Evolutionary conservation across 2,329 filamentous ascomycete genomes (phyloP), one percentile per base, ranked within the genome.

Genomic region (Hypocrella siamensis): DNA sequence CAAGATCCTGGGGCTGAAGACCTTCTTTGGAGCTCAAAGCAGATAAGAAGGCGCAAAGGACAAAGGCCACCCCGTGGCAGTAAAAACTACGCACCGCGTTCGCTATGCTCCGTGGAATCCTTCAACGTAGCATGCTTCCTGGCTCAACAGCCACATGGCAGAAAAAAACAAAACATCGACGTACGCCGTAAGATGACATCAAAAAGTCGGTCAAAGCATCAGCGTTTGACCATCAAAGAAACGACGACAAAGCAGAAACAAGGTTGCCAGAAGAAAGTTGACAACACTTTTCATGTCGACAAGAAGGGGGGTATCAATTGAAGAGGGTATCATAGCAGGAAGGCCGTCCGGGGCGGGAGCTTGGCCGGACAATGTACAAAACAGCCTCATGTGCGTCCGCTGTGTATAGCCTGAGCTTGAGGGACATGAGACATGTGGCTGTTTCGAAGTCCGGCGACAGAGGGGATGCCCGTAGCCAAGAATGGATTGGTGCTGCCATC

Each of bases 301-400:
- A 26, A 34, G 40, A 40, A 42, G 40, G 44, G 41, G 42, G 38
- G 43, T 45, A 44, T 46, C 42, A 38, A 40, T 35, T n/a, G n/a
- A n/a, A n/a, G n/a, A 19, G 25, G 33, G 31, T 32, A 35, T 37
- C 30, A 32, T 30, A 32, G 30, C 22, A 17, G n/a, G 21, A n/a
- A 14, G 21, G 12, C 24, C 27, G 17, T 16, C 14, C 15, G 16
- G 6, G 11, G 21, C 11, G 19, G 17, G 9, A n/a, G 17, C 27
- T 17, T 24, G 21, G n/a, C 11, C 14, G 14, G 11, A 15, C 9
- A 9, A 32, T 39, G 34, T 39, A 35, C 19, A 32, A 30, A 37
- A 40, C 47, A 70, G 22, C 63, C 64, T 35, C 70, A 48, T 3
- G 62, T 62, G 30, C 65, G 61, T 26, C 65, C 65, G 41, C 61